Evolutionary conservation across 441 rosid genomes (phyloP).

Genomic region (Omphalea diandra): DNA sequence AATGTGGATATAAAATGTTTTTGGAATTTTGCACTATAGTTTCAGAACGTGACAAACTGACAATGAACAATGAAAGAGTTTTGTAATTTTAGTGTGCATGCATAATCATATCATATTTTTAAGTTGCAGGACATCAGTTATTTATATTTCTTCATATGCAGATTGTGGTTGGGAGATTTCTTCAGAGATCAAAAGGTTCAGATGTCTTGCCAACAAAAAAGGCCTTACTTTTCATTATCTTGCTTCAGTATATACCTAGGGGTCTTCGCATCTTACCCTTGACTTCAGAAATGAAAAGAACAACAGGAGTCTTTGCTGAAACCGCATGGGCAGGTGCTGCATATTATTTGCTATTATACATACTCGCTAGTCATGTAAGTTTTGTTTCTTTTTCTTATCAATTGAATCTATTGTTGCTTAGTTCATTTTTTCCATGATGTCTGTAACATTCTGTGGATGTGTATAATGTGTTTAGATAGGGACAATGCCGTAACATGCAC

Average conservation of each 20-base stretch:
- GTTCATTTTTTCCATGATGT: neutral
- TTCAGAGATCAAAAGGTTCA: slow-evolving; percentile 64
- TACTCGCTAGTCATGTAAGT: slow-evolving; percentile 99
- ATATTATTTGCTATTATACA: slow-evolving; percentile 81
- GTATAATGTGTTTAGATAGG: neutral
- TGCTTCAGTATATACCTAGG: slow-evolving; percentile 80
- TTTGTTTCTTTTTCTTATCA: slow-evolving; percentile 14
- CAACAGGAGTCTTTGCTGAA: slow-evolving; percentile 95
- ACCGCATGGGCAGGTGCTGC: slow-evolving; percentile 99
- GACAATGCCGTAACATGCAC: neutral
- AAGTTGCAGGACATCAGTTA: slow-evolving; percentile 19
- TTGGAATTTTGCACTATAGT: neutral
- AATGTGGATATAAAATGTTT: neutral
- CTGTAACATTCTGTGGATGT: neutral
- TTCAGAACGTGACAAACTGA: slow-evolving; percentile 8
- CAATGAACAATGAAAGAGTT: neutral
- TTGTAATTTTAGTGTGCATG: slow-evolving; percentile 10
- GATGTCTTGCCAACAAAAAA: slow-evolving; percentile 74
- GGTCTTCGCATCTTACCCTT: slow-evolving; percentile 69
- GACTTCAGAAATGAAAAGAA: slow-evolving; percentile 89
- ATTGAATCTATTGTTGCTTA: neutral
- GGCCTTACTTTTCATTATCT: slow-evolving; percentile 63
- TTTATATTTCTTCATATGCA: slow-evolving; percentile 30
- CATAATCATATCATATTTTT: neutral
- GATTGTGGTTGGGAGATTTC: slow-evolving; percentile 90